Percentiles rank a stretch among this genome's conserved stretches.
phyloP scores from a whole-genome alignment of 257 asterid species.

The Coffea canephora region DNA sequence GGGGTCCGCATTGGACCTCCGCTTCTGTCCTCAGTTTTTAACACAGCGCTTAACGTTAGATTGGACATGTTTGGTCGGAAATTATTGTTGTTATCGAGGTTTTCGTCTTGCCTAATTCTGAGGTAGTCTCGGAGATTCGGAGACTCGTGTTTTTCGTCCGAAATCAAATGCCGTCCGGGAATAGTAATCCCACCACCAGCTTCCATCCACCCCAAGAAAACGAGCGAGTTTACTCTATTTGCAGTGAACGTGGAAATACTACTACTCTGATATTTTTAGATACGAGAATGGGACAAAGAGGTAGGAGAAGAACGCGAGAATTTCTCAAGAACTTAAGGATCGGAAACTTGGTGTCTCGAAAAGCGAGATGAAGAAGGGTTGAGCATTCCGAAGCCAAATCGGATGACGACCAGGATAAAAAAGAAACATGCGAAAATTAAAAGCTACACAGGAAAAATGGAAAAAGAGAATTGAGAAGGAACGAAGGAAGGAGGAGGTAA shows the following conservation, averaged over 20 bases:
- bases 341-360: conserved; percentile 20
- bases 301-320: not conserved
- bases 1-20: conserved; percentile 9
- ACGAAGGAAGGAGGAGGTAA: not conserved
- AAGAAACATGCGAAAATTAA: not conserved
- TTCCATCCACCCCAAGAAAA: not conserved
- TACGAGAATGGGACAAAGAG: not conserved
- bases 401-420: not conserved
- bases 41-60: conserved; percentile 21
- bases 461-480: not conserved
- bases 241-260: not conserved
- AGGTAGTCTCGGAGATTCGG: conserved; percentile 30
- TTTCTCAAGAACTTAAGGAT: conserved; percentile 16
- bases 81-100: not conserved
- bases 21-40: conserved; percentile 21
- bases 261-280: not conserved
- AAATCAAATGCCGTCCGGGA: conserved; percentile 6
- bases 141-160: conserved; percentile 20
- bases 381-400: not conserved
- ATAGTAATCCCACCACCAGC: conserved; percentile 2
- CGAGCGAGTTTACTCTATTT: not conserved
- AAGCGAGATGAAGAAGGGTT: conserved; percentile 2
- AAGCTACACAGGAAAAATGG: not conserved
- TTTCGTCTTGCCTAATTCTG: conserved; percentile 18
- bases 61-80: conserved; percentile 9